Percentiles rank a stretch among this genome's conserved stretches.
Evolutionary conservation across 441 rosid species (phyloP).

Genomic region (Rhodomyrtus psidioides): DNA sequence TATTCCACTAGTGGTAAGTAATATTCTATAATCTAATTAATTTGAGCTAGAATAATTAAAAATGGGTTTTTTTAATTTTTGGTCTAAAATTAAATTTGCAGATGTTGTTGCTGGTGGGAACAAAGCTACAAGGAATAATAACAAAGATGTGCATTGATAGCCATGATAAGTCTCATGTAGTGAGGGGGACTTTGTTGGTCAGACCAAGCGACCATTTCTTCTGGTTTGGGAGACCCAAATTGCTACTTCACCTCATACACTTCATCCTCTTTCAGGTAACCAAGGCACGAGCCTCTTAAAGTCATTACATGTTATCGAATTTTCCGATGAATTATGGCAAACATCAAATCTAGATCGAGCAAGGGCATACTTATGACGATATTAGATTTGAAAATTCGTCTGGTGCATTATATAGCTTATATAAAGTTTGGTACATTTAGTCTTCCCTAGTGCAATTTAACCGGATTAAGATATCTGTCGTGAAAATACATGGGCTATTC

Average conservation of each 20-base stretch:
- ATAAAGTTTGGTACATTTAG: neutral
- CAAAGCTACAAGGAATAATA: constrained; percentile 63
- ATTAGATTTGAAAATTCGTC: neutral
- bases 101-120: constrained; percentile 58
- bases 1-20: constrained; percentile 46
- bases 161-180: constrained; percentile 40
- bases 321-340: neutral
- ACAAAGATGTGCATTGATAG: constrained; percentile 65
- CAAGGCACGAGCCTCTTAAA: neutral
- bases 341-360: neutral
- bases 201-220: constrained; percentile 58
- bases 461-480: neutral
- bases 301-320: neutral
- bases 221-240: constrained; percentile 59
- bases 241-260: constrained; percentile 58
- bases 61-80: neutral
- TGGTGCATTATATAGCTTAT: neutral
- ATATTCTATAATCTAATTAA: neutral
- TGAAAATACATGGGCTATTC: neutral
- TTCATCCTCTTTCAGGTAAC: constrained; percentile 60
- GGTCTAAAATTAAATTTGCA: constrained; percentile 3
- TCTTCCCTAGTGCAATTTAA: neutral
- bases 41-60: neutral
- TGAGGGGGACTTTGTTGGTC: constrained; percentile 60
- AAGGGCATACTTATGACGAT: neutral